phyloP scores from a whole-genome alignment of 2,329 filamentous ascomycete genomes.

The Zasmidium cellare region DNA sequence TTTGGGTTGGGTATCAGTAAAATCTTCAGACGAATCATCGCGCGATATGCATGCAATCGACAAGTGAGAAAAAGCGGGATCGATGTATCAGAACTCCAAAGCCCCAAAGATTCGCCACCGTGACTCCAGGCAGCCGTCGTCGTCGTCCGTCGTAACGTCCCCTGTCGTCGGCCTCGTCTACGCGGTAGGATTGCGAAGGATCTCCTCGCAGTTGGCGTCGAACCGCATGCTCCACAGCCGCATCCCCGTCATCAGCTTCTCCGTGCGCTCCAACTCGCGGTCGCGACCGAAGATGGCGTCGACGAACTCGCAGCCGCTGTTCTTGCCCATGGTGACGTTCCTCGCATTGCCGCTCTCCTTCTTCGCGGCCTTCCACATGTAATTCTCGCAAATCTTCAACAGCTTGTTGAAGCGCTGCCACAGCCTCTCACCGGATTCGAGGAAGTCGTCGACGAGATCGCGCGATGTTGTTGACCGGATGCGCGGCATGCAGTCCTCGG shows the following conservation, averaged over 20 bases:
- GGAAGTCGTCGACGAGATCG: slow-evolving; percentile 86
- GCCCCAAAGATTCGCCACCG: slow-evolving; percentile 6
- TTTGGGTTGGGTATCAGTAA: background rate
- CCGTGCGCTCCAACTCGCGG: slow-evolving; percentile 82
- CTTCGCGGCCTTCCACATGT: slow-evolving; percentile 90
- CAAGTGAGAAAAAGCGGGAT: background rate
- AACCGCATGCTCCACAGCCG: slow-evolving; percentile 90
- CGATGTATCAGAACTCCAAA: no score
- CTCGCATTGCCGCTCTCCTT: slow-evolving; percentile 61
- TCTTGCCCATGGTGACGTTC: slow-evolving; percentile 79
- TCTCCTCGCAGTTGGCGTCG: slow-evolving; percentile 92
- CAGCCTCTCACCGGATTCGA: slow-evolving; percentile 82
- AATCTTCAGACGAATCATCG: background rate
- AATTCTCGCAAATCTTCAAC: slow-evolving; percentile 87
- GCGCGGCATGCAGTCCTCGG: slow-evolving; percentile 72
- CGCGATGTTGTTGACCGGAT: slow-evolving; percentile 72
- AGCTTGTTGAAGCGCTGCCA: slow-evolving; percentile 82
- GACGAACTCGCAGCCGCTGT: slow-evolving; percentile 91
- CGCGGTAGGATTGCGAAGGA: slow-evolving; percentile 60
- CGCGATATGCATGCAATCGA: background rate
- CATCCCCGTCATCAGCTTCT: slow-evolving; percentile 88
- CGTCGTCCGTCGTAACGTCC: background rate
- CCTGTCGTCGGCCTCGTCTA: slow-evolving; percentile 27
- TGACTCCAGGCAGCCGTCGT: slow-evolving; percentile 26
- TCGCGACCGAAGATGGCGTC: slow-evolving; percentile 93